Evolutionary conservation across 805 yeast genomes (phyloP), one percentile per base, ranked within the genome.

Genomic region (Myxozyma sirexii): DNA sequence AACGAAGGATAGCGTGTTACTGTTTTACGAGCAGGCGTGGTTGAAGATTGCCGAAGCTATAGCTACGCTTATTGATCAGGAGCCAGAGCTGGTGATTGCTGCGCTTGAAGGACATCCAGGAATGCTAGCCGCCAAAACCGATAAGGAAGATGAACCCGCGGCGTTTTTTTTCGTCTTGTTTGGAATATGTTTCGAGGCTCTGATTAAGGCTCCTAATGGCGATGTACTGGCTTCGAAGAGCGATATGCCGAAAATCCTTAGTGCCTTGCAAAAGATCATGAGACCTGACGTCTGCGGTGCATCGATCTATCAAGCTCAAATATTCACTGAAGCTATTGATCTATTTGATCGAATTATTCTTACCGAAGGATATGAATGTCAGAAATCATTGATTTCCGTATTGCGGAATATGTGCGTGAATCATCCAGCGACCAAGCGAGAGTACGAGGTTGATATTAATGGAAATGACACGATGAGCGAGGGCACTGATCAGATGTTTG

Each of bases 401-500:
- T 83, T 86, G 17, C 74, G 80, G 29, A 80, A 79, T 50, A 75
- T 87, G 26, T 85, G 86, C 54, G 70, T 77, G 39, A 73, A 78
- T 17, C 80, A 79, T 65, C 75, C 79, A 27, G 75, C 64, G 6
- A 47, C 65, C 8, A 54, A 50, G 35, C 31, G 57, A 33, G 38
- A 39, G 39, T 45, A n/a, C 60, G 55, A 65, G 56, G 27, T 57
- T 33, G 56, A 57, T 43, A 56, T 56, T 3, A 62, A 71, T 1
- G 72, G 74, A 1, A 83, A 80, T 8, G 78, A 69, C 17, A 65
- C 76, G 38, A 75, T 84, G 56, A 75, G 80, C 35, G 73, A 77
- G 29, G 86, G 84, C 53, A 85, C 88, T 56, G 96, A 90, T 67
- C 90, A 88, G 68, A 74, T 90, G 45, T 90, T 93, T 71, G 97